Evolutionary conservation across 2,329 filamentous ascomycete genomes (phyloP), one percentile per base, ranked within the genome.

Genomic region (Fusarium transvaalense): DNA sequence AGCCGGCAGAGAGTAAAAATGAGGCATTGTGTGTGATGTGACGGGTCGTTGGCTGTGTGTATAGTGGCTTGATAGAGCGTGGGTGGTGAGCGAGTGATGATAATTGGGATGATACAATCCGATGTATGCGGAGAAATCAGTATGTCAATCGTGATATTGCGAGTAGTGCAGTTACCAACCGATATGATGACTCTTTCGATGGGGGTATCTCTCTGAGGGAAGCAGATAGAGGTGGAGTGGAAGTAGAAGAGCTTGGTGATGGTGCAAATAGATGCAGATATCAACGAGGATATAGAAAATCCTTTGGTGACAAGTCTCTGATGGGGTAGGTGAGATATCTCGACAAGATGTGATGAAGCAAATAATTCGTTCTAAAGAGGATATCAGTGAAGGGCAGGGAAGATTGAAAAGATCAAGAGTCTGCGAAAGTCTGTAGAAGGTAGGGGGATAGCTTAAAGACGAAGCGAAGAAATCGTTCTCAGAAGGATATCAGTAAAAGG

Each of bases 1-100:
- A 2, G 32, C 19, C 1, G 62, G 50, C 9, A 69, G 25, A 13
- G 48, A 42, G 37, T 32, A n/a, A 7, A 69, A 60, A 5, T 10
- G 23, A 3, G 17, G 21, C 66, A 67, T 69, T 13, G 6, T 42
- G 31, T 27, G 8, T 38, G 17, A 15, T 31, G 8, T 4, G 13
- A 12, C 14, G 4, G 9, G 6, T 17, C 10, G n/a, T 6, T 19
- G n/a, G 15, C 10, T 50, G 9, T 13, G n/a, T n/a, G 17, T 9
- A 13, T 2, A 12, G 13, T 10, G 14, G 21, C 10, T 25, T 25
- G 23, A 25, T 25, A 5, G 23, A 25, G 3, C 6, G 32, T 35
- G 9, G 12, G 3, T 38, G 12, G 17, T 13, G 6, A 19, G n/a
- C 12, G 17, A 25, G 32, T 27, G 17, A n/a, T 8, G 31, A 19